These are phyloP conservation scores for Cystobasidium tubakii DNA, from an alignment of 768 basidiomycete genomes.

Conservation along the genomic window DNA sequence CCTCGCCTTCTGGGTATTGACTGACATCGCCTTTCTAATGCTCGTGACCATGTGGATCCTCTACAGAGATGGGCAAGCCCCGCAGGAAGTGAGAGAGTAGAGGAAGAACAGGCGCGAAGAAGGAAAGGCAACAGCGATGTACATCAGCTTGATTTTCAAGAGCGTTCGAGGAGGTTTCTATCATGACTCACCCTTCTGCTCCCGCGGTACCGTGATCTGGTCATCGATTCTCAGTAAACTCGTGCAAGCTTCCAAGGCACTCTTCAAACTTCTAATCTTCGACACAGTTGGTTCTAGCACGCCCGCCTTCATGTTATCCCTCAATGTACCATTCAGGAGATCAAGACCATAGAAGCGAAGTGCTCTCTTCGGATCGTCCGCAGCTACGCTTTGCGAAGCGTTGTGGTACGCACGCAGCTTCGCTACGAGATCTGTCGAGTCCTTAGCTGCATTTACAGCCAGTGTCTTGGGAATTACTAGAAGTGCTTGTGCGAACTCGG, in stretches of 20 bases:
- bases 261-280: slow-evolving; percentile 95
- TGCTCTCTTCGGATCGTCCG: slow-evolving; percentile 81
- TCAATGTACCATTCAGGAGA: slow-evolving; percentile 83
- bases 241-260: slow-evolving; percentile 92
- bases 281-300: slow-evolving; percentile 93
- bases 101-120: no score
- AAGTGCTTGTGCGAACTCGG: slow-evolving; percentile 91
- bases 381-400: slow-evolving; percentile 84
- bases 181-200: slow-evolving; percentile 42
- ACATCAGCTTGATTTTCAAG: not conserved
- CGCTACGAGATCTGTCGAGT: slow-evolving; percentile 93
- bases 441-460: slow-evolving; percentile 95
- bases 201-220: slow-evolving; percentile 41
- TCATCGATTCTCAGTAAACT: slow-evolving; percentile 63
- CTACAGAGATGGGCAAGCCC: not conserved
- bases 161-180: not conserved
- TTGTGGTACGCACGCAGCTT: slow-evolving; percentile 96
- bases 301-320: slow-evolving; percentile 89
- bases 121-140: not conserved
- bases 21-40: slow-evolving; percentile 21
- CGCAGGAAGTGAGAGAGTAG: no score
- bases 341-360: slow-evolving; percentile 91
- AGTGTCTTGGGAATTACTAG: slow-evolving; percentile 94
- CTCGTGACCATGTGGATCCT: slow-evolving; percentile 28
- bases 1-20: not conserved